Base-by-base conservation (phyloP, 2,329 filamentous ascomycete species). In the Xylaria sp. region DNA sequence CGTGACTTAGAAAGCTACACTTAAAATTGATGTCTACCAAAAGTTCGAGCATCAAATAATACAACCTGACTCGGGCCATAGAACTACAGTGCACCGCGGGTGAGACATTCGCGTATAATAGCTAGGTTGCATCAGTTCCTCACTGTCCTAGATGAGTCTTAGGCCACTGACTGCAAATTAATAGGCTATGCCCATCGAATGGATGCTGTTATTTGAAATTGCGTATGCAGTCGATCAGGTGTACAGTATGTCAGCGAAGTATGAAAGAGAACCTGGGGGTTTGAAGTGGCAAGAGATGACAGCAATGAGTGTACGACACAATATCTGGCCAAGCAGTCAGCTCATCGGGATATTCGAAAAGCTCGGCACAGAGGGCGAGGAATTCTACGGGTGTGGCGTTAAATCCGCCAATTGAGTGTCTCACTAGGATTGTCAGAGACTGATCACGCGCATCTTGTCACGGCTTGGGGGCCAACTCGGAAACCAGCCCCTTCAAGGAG, bases 371-470 rank as follows among this genome's bases (percentile, higher is more conserved):
- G 40, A 31, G 17, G 17, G 4, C 28, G 49, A 50, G 37, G 55
- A 38, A 15, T 47, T 60, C 52, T 55, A 55, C 55, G 59, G 51
- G 31, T 62, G 50, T 53, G 59, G 63, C 63, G 61, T 35, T 50
- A 52, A 52, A 60, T 61, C 61, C 58, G 45, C 61, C 58, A 65
- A 65, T 63, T n/a, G 25, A 33, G 42, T 57, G 33, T 51, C 23
- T 35, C 46, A 46, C 45, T 54, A 52, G 53, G 61, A 46, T 61
- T 43, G 53, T 51, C 55, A 54, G 51, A 63, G 33, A 61, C 53
- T 53, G 64, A 66, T 64, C 64, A 66, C 64, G 57, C 59, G 62
- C 54, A 52, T 56, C 57, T 59, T 49, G 47, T 55, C 35, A 45
- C 57, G 37, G 15, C 19, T 57, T 55, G 60, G 64, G 63, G 61